These are phyloP conservation scores for Calonectria pauciramosa DNA, from an alignment of 2,329 filamentous ascomycete species.

Conservation along the genomic window DNA sequence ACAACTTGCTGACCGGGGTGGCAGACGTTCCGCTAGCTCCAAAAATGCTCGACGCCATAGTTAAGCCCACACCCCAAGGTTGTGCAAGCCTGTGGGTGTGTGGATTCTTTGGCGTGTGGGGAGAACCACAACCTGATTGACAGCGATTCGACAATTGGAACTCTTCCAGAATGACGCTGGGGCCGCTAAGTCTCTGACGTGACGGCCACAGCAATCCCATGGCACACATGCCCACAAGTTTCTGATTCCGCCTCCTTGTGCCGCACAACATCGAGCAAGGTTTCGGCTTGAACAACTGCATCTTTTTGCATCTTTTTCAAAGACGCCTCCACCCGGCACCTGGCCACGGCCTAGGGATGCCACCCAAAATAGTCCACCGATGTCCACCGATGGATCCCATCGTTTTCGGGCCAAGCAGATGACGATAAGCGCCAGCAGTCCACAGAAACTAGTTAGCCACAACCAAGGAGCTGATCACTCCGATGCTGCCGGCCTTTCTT, in stretches of 20 bases:
- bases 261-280: conserved; percentile 34
- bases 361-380: conserved; percentile 7
- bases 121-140: conserved; percentile 37
- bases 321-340: conserved; percentile 8
- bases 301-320: background rate
- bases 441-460: background rate
- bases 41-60: conserved; percentile 17
- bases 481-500: conserved; percentile 3
- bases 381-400: conserved; percentile 11
- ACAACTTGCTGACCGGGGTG: conserved; percentile 26
- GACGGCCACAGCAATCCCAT: conserved; percentile 42
- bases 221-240: conserved; percentile 42
- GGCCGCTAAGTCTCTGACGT: conserved; percentile 45
- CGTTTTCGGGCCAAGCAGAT: conserved; percentile 7
- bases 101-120: conserved; percentile 23
- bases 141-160: conserved; percentile 49
- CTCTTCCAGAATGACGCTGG: conserved; percentile 46
- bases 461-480: conserved; percentile 8
- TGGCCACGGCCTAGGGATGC: conserved; percentile 10
- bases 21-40: conserved; percentile 25
- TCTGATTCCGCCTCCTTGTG: conserved; percentile 21
- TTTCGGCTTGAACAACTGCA: conserved; percentile 27
- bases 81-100: conserved; percentile 25
- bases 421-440: conserved; percentile 12
- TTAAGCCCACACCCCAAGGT: conserved; percentile 18